A percentile compares a stretch with the other conserved stretches of the same genome.
These are phyloP conservation scores for Effrenium voratum DNA, from an alignment of 73 alveolate species.

Conservation along the genomic window DNA sequence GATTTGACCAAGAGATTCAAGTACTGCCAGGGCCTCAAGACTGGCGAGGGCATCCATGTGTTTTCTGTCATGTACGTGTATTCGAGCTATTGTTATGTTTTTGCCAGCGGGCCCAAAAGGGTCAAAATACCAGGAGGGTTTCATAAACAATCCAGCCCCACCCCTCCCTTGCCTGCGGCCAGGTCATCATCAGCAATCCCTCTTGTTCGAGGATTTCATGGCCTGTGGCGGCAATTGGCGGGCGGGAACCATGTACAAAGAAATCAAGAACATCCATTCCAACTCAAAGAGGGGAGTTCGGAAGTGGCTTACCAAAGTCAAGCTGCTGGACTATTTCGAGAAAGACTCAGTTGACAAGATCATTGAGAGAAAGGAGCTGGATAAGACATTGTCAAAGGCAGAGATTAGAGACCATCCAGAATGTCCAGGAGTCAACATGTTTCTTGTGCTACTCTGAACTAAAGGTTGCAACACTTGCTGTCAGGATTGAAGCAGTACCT, in stretches of 20 bases:
- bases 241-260: not conserved
- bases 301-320: not conserved
- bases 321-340: slow-evolving; percentile 20
- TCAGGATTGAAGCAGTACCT: slow-evolving; percentile 41
- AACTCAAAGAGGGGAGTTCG: not conserved
- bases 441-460: too few relatives aligned
- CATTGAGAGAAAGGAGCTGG: not conserved
- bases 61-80: too few relatives aligned
- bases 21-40: slow-evolving; percentile 10
- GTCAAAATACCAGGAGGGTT: too few relatives aligned
- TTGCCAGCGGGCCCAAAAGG: too few relatives aligned
- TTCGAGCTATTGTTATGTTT: too few relatives aligned
- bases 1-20: slow-evolving; percentile 17
- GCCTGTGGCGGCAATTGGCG: not conserved
- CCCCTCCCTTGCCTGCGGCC: too few relatives aligned
- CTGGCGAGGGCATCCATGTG: too few relatives aligned
- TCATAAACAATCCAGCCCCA: too few relatives aligned
- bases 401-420: slow-evolving; percentile 56
- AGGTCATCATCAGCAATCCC: slow-evolving; percentile 38
- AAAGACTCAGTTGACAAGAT: not conserved
- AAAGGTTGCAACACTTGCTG: too few relatives aligned
- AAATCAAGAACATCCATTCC: not conserved
- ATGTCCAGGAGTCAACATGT: too few relatives aligned
- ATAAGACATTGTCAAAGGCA: not conserved
- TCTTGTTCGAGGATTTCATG: slow-evolving; percentile 28